Evolutionary conservation across 306 rosid genomes (phyloP), one percentile per base, ranked within the genome.

Genomic region (Rosa rugosa): DNA sequence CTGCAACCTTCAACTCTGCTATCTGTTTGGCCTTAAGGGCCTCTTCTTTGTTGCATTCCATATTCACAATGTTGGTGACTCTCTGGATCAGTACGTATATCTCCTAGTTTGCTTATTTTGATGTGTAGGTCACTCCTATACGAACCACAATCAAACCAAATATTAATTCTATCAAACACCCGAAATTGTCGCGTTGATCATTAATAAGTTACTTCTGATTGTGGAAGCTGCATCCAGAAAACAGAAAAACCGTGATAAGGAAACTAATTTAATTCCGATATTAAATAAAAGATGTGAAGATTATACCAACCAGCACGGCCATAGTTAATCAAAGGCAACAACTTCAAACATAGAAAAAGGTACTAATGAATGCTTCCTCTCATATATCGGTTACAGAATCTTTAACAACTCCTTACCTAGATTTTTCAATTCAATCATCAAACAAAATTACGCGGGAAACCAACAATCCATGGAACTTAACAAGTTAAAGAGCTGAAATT

Each of bases 1-100:
- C 84, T 38, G 56, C 42, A 50, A 89, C 75, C 83, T 75, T 89
- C 85, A 88, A 84, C 88, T 92, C 97, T 3, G 97, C 97, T 41
- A 91, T 77, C 82, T 80, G 84, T 80, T 86, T 89, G n/a, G 84
- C 90, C 88, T 75, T 88, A n/a, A 75, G 40, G 69, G 97, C 97
- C 40, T 77, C 84, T 2, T 85, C 91, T 84, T 81, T 90, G 80
- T 83, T 85, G 66, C 88, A 79, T 63, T 88, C 97, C 97, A 92
- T 94, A 76, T 40, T 85, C 63, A 73, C 84, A 75, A 72, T 40
- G 56, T 25, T 69, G 74, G 81, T 71, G 67, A 72, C 81, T 56
- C 81, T 56, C 77, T 54, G 53, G 57, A 42, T 68, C 64, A 7
- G 64, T 46, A 44, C 57, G n/a, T 69, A 64, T 78, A 54, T 34